Base-by-base conservation (phyloP, 2,329 filamentous ascomycete genomes). In the Cryphonectria parasitica region DNA sequence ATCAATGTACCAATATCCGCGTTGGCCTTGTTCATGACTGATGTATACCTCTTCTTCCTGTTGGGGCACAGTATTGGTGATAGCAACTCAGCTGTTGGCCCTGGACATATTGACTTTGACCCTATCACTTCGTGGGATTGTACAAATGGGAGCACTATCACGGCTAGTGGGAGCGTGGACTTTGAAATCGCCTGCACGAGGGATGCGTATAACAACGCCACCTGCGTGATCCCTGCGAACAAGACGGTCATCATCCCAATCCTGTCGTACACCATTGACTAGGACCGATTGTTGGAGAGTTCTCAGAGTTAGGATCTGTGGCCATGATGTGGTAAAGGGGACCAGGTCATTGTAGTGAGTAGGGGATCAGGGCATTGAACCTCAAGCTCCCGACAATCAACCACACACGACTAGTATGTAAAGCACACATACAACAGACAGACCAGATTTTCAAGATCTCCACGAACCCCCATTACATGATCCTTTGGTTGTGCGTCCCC, bases 81-180 rank as follows among this genome's bases (percentile, higher is more conserved):
- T 31, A 49, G 62, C 3, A 49, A 64, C 62, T 22, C 25, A 11
- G 28, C 25, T 6, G 28, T 58, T 19, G 54, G 54, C 6, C 28
- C 15, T 15, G 45, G 39, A 6, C 69, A 60, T 13, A 52, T 68
- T 39, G 64, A 70, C 49, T 64, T 70, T 6, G 31, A 49, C 36
- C 69, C 69, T 1, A 31, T 68, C 3, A 58, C 54, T 28, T 34
- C 54, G 15, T 58, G 25, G 54, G 54, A 58, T 8, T 58, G 54
- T 49, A 70, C 39, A 1, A 70, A 68, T 7, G 69, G 65, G 25
- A 70, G 64, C 65, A 68, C 64, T 28, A 70, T 70, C 28, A 31
- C 6, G 28, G 69, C 65, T 7, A 70, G 69, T 2, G 69, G 69
- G 1, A 64, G 69, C 4, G 69, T 67, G 6, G 69, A 70, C 64